A percentile compares a stretch with the other conserved stretches of the same genome.
Evolutionary conservation across 768 basidiomycete genomes (phyloP).

Genomic region (Lactarius trivialis): DNA sequence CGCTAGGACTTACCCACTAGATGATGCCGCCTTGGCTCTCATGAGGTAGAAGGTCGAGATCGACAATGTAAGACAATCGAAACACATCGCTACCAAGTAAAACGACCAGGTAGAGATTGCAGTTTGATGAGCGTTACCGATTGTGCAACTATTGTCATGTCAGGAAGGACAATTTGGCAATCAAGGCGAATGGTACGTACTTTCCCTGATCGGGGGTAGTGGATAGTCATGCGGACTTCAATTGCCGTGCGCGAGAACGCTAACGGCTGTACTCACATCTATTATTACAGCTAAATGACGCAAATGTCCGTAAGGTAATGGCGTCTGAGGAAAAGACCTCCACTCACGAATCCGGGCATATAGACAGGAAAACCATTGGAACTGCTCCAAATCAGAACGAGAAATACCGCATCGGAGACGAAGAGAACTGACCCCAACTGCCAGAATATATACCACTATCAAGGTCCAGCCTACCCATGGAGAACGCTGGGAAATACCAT

Average conservation of each 20-base stretch:
- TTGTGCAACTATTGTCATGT: constrained; percentile 40
- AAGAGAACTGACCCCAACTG: constrained; percentile 36
- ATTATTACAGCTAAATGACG: constrained; percentile 11
- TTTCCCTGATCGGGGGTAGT: constrained; percentile 29
- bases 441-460: constrained; percentile 33
- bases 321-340: background rate
- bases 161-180: background rate
- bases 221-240: background rate
- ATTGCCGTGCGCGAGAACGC: background rate
- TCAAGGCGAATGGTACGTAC: constrained; percentile 24
- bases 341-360: constrained; percentile 43
- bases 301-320: constrained; percentile 11
- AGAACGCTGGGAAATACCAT: constrained; percentile 49
- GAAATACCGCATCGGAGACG: constrained; percentile 20
- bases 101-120: constrained; percentile 46
- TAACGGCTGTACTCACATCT: background rate
- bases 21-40: constrained; percentile 35
- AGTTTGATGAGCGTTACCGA: constrained; percentile 25
- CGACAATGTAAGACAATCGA: constrained; percentile 46
- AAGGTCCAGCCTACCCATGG: constrained; percentile 36
- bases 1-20: constrained; percentile 26
- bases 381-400: constrained; percentile 26
- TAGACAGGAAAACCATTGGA: constrained; percentile 53
- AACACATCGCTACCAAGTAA: constrained; percentile 52
- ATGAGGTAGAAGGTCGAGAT: constrained; percentile 49